Evolutionary conservation across 352 stramenopile genomes (phyloP).

Genomic region (Pythium myriotylum): DNA sequence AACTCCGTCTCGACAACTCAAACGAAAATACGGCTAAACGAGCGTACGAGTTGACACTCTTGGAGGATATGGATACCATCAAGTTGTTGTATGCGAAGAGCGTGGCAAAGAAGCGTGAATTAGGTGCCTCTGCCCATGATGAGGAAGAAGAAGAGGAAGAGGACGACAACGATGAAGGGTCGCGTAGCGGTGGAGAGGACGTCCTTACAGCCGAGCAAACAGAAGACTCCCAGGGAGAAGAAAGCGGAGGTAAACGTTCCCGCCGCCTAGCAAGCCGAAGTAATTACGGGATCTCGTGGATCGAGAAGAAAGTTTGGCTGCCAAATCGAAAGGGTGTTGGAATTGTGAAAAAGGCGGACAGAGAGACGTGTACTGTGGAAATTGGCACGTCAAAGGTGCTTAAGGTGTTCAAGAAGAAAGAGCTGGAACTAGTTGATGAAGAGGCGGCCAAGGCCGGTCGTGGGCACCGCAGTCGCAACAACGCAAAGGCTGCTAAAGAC

Average conservation of each 20-base stretch:
- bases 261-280: constrained; percentile 73
- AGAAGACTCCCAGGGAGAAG: constrained; percentile 82
- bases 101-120: constrained; percentile 54
- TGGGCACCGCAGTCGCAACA: constrained; percentile 64
- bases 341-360: constrained; percentile 83
- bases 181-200: constrained; percentile 51
- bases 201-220: constrained; percentile 58
- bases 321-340: constrained; percentile 76
- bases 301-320: constrained; percentile 82
- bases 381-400: constrained; percentile 69
- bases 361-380: constrained; percentile 86
- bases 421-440: constrained; percentile 78
- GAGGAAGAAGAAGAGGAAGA: constrained; percentile 59
- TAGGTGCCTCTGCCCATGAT: constrained; percentile 33
- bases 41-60: constrained; percentile 83
- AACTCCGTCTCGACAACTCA: constrained; percentile 80
- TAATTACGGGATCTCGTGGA: constrained; percentile 88
- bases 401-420: constrained; percentile 88
- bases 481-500: constrained; percentile 66
- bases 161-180: constrained; percentile 52
- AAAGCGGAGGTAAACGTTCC: constrained; percentile 63
- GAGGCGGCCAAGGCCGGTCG: constrained; percentile 53
- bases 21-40: constrained; percentile 87
- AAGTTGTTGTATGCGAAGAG: constrained; percentile 74
- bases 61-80: constrained; percentile 84